Percentiles rank a stretch among this genome's conserved stretches.
phyloP scores from a whole-genome alignment of 2,329 filamentous ascomycete species.

The Diaporthe vaccinii region DNA sequence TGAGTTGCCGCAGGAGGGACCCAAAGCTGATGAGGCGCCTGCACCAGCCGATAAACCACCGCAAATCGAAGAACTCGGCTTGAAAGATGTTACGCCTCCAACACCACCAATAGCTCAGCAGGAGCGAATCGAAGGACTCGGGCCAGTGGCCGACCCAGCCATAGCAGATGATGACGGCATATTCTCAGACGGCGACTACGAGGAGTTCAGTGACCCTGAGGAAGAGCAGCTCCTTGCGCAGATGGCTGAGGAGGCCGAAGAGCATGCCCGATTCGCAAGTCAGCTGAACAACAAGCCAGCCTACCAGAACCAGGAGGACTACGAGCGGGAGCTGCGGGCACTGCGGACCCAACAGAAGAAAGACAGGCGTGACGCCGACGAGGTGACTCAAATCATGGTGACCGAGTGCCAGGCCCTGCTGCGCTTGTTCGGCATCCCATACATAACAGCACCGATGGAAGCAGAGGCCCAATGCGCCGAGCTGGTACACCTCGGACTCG shows the following conservation, averaged over 20 bases:
- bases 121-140: conserved; percentile 45
- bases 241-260: conserved; percentile 90
- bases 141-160: conserved; percentile 37
- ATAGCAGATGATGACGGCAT: conserved; percentile 42
- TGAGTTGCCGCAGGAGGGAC: conserved; percentile 38
- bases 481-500: conserved; percentile 85
- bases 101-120: conserved; percentile 44
- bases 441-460: conserved; percentile 98
- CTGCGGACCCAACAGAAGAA: conserved; percentile 96
- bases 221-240: conserved; percentile 91
- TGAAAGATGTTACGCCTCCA: conserved; percentile 45
- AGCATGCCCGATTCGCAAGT: conserved; percentile 93
- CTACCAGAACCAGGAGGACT: conserved; percentile 79
- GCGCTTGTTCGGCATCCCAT: conserved; percentile 91
- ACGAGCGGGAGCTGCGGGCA: conserved; percentile 88
- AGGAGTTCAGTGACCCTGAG: conserved; percentile 86
- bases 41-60: conserved; percentile 47
- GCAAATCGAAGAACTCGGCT: conserved; percentile 43
- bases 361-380: conserved; percentile 94
- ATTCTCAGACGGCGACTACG: conserved; percentile 70
- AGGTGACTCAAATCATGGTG: conserved; percentile 97
- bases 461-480: conserved; percentile 98
- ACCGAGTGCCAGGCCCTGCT: conserved; percentile 94
- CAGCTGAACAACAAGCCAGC: conserved; percentile 83
- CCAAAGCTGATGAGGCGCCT: conserved; percentile 33